These are phyloP conservation scores for Pseudogymnoascus sp. DNA, from an alignment of 2,329 filamentous ascomycete species.

Conservation along the genomic window DNA sequence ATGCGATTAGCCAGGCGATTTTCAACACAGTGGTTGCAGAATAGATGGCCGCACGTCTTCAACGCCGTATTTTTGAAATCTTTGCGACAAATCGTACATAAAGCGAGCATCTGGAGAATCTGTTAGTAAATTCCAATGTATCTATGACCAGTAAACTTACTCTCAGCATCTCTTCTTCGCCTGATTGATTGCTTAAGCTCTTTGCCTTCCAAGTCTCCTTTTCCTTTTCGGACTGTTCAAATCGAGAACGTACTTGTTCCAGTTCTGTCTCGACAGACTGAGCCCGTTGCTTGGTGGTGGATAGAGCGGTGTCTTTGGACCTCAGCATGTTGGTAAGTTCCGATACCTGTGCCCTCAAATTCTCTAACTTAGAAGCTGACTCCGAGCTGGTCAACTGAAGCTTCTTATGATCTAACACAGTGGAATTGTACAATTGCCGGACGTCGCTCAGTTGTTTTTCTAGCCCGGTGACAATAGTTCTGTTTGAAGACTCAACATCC, in stretches of 20 bases:
- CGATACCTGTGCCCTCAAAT: slow-evolving; percentile 63
- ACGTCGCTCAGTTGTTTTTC: slow-evolving; percentile 86
- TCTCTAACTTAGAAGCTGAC: slow-evolving; percentile 59
- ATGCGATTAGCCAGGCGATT: slow-evolving; percentile 82
- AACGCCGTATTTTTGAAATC: slow-evolving; percentile 92
- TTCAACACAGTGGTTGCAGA: slow-evolving; percentile 85
- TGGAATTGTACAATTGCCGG: slow-evolving; percentile 65
- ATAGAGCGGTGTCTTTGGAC: slow-evolving; percentile 58
- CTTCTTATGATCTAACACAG: slow-evolving; percentile 64
- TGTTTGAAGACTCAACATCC: slow-evolving; percentile 72
- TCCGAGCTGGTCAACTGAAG: slow-evolving; percentile 67
- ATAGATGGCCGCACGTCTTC: slow-evolving; percentile 90
- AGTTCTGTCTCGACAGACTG: slow-evolving; percentile 63
- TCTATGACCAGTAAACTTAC: slow-evolving; percentile 46
- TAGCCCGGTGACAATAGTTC: slow-evolving; percentile 68
- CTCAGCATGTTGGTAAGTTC: slow-evolving; percentile 69
- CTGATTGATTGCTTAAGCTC: slow-evolving; percentile 68
- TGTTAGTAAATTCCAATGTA: slow-evolving; percentile 24
- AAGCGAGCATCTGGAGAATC: slow-evolving; percentile 54
- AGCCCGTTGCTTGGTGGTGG: slow-evolving; percentile 45
- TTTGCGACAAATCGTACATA: slow-evolving; percentile 86
- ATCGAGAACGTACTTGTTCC: slow-evolving; percentile 67
- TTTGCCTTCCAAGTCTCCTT: slow-evolving; percentile 80
- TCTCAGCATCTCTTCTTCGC: slow-evolving; percentile 76
- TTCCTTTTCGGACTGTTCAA: slow-evolving; percentile 73